Base-by-base conservation (phyloP, 139 green algal species). In the Ulvella scutata region DNA sequence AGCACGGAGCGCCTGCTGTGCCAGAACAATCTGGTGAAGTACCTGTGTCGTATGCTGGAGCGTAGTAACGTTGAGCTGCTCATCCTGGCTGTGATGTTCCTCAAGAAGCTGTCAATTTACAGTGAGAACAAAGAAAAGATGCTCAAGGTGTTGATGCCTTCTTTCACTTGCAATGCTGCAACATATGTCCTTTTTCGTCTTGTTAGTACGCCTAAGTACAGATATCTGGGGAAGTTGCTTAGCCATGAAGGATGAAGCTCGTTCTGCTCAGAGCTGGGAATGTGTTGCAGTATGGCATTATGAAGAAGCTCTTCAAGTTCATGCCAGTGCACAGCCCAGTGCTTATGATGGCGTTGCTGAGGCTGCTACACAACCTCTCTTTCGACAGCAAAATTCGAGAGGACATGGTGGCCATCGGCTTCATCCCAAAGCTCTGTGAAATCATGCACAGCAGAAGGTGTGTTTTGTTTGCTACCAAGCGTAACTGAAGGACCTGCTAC, bases 281-380 rank as follows among this genome's bases (percentile, higher is more conserved):
- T 28, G 37, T n/a, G 3, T 39, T 81, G 76, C 60, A 86, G 77
- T 84, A 78, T 79, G 37, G 61, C 3, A 80, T 88, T 29, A 82
- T 89, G 62, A 74, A 86, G 62, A 87, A 89, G 80, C 85, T 92
- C 29, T 75, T 78, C 77, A 84, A 82, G 77, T 88, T 90, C 74
- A 83, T 92, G 43, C 85, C 85, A 3, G 85, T 84, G 77, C 74
- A 76, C 38, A 87, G 89, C 59, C 82, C 87, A 37, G 84, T 87
- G 43, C 81, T 90, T 74, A 83, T 93, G 28, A 86, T 89, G 78
- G 77, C 67, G 2, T 80, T 87, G 76, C 86, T 96, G 72, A 82
- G 89, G 4, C 85, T 97, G 76, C 86, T 94, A 76, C 86, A 93
- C 85, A 97, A 96, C 80, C 86, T 97, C 38, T 89, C 87, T 0